Percentiles rank a stretch among this genome's conserved stretches.
phyloP scores from a whole-genome alignment of 2,329 filamentous ascomycete genomes.

The Fusarium chuoi region DNA sequence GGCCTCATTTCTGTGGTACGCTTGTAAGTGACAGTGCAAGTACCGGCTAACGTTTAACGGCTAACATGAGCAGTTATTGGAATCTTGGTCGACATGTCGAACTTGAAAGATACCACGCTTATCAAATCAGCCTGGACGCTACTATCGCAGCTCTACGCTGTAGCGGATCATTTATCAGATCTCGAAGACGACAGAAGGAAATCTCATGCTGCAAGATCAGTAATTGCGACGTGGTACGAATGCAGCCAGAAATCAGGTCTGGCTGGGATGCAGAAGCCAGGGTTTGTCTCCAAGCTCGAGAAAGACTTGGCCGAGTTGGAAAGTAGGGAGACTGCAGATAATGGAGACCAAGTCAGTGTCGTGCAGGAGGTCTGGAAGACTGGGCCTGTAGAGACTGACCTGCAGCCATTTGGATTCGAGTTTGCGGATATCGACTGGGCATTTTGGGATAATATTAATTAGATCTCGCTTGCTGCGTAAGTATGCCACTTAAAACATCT shows the following conservation, averaged over 20 bases:
- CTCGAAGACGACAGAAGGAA: slow-evolving; percentile 13
- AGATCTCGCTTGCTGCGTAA: accelerated
- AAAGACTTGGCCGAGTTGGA: neutral
- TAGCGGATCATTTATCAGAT: neutral
- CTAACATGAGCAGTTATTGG: slow-evolving; percentile 7
- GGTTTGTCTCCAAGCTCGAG: slow-evolving; percentile 10
- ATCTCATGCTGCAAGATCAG: slow-evolving; percentile 12
- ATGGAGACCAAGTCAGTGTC: neutral
- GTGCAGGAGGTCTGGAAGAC: neutral
- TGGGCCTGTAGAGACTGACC: neutral
- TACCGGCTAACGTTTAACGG: no score
- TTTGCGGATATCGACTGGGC: slow-evolving; percentile 27
- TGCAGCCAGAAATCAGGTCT: slow-evolving; percentile 12
- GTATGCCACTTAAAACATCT: no score
- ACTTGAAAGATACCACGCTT: neutral
- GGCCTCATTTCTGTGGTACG: slow-evolving; percentile 6
- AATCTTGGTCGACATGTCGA: slow-evolving; percentile 14
- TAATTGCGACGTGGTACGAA: slow-evolving; percentile 20
- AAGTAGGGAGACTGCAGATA: accelerated
- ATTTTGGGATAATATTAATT: slow-evolving; percentile 24
- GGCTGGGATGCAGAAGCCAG: neutral
- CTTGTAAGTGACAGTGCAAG: neutral
- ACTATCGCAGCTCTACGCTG: neutral
- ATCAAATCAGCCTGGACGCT: slow-evolving; percentile 14
- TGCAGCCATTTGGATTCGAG: slow-evolving; percentile 25